Percentiles rank a stretch among this genome's conserved stretches.
Conservation (phyloP, 345 rosid species). For the Pistacia atlantica region DNA sequence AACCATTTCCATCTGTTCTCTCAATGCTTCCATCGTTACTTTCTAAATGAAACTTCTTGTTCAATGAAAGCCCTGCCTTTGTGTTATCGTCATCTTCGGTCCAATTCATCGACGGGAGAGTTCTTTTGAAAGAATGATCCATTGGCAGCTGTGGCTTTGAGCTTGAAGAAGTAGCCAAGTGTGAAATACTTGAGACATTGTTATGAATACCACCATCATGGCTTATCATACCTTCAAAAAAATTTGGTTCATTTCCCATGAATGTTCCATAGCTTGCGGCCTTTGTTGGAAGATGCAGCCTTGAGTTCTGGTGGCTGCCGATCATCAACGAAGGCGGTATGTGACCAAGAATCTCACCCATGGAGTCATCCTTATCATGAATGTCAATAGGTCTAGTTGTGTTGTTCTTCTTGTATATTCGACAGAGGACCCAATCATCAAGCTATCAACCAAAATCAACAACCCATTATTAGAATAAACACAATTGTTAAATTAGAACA, state of each 20-base stretch:
- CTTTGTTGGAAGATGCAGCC: constrained; percentile 33
- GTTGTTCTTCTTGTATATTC: constrained; percentile 84
- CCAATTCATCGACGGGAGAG: constrained; percentile 70
- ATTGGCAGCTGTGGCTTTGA: constrained; percentile 47
- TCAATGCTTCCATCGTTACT: constrained; percentile 31
- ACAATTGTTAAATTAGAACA: not conserved
- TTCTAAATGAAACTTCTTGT: constrained; percentile 56
- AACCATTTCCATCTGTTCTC: constrained; percentile 36
- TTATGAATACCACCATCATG: constrained; percentile 21
- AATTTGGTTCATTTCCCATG: constrained; percentile 41
- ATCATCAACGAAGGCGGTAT: constrained; percentile 52
- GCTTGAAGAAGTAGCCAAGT: constrained; percentile 30
- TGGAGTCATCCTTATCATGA: constrained; percentile 60
- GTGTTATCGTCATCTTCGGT: constrained; percentile 39
- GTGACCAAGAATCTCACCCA: constrained; percentile 53
- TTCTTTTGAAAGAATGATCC: constrained; percentile 52
- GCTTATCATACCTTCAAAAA: constrained; percentile 51
- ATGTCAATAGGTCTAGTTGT: constrained; percentile 42
- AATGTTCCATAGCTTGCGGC: constrained; percentile 38
- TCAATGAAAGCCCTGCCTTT: constrained; percentile 33
- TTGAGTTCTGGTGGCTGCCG: constrained; percentile 30
- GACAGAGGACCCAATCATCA: constrained; percentile 96
- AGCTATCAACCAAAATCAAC: constrained; percentile 42
- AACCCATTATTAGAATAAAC: not conserved
- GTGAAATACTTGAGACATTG: constrained; percentile 32